A percentile compares a stretch with the other conserved stretches of the same genome.
phyloP scores from a whole-genome alignment of 2,329 filamentous ascomycete species.

The Berkeleyomyces basicola region DNA sequence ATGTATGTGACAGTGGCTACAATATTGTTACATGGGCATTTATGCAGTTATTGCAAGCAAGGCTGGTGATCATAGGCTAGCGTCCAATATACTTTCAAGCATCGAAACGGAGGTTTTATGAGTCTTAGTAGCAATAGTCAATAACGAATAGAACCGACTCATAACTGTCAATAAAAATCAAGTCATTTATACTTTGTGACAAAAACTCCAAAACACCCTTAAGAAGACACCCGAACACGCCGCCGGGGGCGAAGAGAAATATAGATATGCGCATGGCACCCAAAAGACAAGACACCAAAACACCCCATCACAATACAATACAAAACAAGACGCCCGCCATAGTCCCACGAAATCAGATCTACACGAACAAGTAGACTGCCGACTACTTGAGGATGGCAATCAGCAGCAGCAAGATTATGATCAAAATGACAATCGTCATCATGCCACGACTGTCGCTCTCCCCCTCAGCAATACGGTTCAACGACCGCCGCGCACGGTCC shows the following conservation, averaged over 20 bases:
- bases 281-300: neutral
- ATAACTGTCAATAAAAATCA: neutral
- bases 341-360: neutral
- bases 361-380: neutral
- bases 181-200: neutral
- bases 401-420: constrained; percentile 64
- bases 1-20: too few relatives aligned
- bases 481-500: constrained; percentile 52
- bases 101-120: neutral
- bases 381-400: constrained; percentile 63
- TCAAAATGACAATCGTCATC: constrained; percentile 63
- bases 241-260: neutral
- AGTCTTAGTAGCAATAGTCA: neutral
- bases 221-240: neutral
- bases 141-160: neutral
- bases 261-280: constrained; percentile 1
- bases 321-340: neutral
- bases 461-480: constrained; percentile 55
- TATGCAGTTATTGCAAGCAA: too few relatives aligned
- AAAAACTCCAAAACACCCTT: neutral
- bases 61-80: too few relatives aligned
- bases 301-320: neutral
- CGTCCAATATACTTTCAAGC: neutral
- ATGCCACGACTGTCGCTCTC: constrained; percentile 80
- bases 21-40: too few relatives aligned